These are phyloP conservation scores for Malus hybrid DNA, from an alignment of 331 rosid species.

Conservation along the genomic window DNA sequence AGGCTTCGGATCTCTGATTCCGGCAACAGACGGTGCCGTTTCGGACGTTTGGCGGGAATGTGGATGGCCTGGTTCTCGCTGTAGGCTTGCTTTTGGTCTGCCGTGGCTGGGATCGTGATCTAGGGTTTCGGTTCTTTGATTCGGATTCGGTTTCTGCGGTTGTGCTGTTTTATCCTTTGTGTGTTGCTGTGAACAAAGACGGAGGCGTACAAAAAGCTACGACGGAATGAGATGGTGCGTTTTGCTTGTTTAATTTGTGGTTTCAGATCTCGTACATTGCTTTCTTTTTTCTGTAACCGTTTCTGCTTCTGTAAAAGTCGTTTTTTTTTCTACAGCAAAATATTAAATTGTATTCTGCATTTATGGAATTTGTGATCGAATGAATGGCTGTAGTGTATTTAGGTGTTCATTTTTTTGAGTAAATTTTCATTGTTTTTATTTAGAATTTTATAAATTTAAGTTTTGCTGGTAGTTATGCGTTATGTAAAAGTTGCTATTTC, in stretches of 20 bases:
- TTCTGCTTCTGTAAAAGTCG: background rate
- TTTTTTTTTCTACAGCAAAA: too few relatives aligned
- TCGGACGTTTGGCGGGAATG: conserved; percentile 52
- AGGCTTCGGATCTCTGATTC: conserved; percentile 52
- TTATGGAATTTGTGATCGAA: background rate
- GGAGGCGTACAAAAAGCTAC: conserved; percentile 51
- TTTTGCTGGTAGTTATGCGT: background rate
- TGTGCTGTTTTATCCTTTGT: conserved; percentile 20
- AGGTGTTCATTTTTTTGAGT: background rate
- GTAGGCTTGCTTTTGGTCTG: conserved; percentile 29
- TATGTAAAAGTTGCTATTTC: background rate
- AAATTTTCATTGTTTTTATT: background rate
- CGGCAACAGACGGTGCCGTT: conserved; percentile 21
- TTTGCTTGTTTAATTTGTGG: background rate
- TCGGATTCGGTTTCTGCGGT: conserved; percentile 28
- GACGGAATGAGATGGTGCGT: conserved; percentile 87
- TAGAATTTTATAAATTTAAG: background rate
- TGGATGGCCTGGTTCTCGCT: conserved; percentile 43
- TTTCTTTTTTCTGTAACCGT: background rate
- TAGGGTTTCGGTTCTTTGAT: conserved; percentile 60
- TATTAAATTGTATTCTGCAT: background rate
- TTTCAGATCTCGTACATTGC: conserved; percentile 59
- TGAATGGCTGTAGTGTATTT: background rate
- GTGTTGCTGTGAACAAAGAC: conserved; percentile 45
- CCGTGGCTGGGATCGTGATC: conserved; percentile 47